Conservation (phyloP, 768 basidiomycete genomes). For the Lentinula sp. region DNA sequence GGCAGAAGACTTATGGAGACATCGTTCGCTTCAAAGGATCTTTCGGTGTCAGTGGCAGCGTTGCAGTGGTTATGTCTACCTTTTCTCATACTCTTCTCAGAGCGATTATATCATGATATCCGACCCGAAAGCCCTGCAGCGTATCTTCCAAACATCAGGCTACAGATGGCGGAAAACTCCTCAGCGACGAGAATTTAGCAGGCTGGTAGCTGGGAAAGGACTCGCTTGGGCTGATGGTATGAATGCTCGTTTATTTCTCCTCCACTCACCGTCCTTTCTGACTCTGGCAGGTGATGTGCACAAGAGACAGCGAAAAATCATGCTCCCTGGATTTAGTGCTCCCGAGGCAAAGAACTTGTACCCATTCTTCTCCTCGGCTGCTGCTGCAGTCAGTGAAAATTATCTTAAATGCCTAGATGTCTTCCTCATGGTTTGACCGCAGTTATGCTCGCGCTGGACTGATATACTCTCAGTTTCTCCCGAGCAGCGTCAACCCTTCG, state of each 20-base stretch:
- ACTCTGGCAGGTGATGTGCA: constrained; percentile 18
- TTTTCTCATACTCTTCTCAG: constrained; percentile 8
- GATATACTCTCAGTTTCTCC: constrained; percentile 14
- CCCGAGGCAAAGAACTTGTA: constrained; percentile 20
- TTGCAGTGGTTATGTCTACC: no score
- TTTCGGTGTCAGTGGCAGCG: neutral
- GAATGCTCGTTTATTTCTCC: neutral
- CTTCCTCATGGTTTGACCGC: neutral
- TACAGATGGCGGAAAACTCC: constrained; percentile 22
- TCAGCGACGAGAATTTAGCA: constrained; percentile 12
- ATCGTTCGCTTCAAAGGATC: constrained; percentile 3
- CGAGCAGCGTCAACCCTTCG: constrained; percentile 12
- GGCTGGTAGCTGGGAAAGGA: constrained; percentile 19
- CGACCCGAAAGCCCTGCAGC: constrained; percentile 26
- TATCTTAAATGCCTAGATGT: no score
- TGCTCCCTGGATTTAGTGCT: constrained; percentile 26
- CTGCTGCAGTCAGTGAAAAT: constrained; percentile 15
- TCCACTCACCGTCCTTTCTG: neutral
- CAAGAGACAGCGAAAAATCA: constrained; percentile 24
- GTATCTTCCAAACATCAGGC: constrained; percentile 23
- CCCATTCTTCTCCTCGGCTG: constrained; percentile 21
- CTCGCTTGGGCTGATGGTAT: constrained; percentile 23
- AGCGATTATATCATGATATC: constrained; percentile 22
- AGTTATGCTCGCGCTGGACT: constrained; percentile 23
- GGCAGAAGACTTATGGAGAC: constrained; percentile 4